These are phyloP conservation scores for Alternaria brassicae DNA, from an alignment of 2,329 filamentous ascomycete species.

Conservation along the genomic window DNA sequence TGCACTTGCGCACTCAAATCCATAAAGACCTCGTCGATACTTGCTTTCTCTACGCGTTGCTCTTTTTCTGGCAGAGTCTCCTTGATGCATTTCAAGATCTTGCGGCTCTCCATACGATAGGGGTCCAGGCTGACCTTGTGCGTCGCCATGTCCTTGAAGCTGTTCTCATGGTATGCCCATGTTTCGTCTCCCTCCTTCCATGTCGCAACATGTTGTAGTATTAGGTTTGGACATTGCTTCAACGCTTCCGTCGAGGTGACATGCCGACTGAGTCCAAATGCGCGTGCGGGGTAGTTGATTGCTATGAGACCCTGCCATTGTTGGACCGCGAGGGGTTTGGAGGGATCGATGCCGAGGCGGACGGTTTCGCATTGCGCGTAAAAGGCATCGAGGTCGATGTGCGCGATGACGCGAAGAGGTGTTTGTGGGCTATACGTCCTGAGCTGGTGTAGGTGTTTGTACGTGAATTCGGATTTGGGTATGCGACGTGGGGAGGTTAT, in stretches of 20 bases:
- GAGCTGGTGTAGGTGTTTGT: conserved; percentile 80
- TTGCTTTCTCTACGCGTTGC: conserved; percentile 87
- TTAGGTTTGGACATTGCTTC: conserved; percentile 83
- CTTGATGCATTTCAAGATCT: conserved; percentile 81
- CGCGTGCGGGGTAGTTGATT: conserved; percentile 90
- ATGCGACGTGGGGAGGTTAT: conserved; percentile 44
- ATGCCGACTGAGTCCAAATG: conserved; percentile 79
- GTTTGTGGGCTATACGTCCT: conserved; percentile 72
- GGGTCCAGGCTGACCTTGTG: conserved; percentile 96
- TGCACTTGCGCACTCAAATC: conserved; percentile 89
- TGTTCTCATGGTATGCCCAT: conserved; percentile 90
- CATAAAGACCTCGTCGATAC: conserved; percentile 94
- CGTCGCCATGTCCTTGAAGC: conserved; percentile 77
- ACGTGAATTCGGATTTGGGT: conserved; percentile 77
- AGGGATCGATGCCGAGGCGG: conserved; percentile 74
- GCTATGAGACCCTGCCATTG: conserved; percentile 97
- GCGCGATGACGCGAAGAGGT: conserved; percentile 85
- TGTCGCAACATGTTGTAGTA: conserved; percentile 91
- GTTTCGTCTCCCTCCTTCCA: conserved; percentile 90
- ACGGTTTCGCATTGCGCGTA: conserved; percentile 95
- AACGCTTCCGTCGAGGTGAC: conserved; percentile 81
- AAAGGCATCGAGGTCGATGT: conserved; percentile 96
- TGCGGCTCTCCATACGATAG: conserved; percentile 83
- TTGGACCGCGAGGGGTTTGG: conserved; percentile 87
- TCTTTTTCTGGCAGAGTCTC: conserved; percentile 69